Percentiles rank a stretch among this genome's conserved stretches.
These are phyloP conservation scores for Diaporthe nobilis DNA, from an alignment of 2,329 filamentous ascomycete species.

Conservation along the genomic window DNA sequence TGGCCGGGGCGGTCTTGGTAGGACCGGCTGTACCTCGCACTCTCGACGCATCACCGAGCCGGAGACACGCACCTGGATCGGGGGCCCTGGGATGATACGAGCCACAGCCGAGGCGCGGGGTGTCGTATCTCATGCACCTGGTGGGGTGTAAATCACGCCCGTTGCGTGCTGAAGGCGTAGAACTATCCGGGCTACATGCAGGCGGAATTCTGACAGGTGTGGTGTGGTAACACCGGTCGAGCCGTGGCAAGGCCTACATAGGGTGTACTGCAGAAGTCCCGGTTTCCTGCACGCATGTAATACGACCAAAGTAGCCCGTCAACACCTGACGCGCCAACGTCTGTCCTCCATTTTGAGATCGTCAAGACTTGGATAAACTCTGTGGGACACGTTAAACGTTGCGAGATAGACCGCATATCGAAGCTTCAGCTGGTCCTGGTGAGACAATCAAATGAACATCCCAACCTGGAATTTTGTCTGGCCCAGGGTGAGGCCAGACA, in stretches of 20 bases:
- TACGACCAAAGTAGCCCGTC: neutral
- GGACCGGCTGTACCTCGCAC: neutral
- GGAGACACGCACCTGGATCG: neutral
- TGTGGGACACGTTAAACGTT: neutral
- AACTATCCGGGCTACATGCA: neutral
- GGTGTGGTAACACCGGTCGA: neutral
- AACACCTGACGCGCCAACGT: neutral
- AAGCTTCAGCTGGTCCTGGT: neutral
- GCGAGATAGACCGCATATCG: neutral
- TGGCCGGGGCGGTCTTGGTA: neutral
- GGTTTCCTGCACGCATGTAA: slow-evolving; percentile 10
- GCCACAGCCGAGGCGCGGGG: neutral
- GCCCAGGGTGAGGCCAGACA: neutral
- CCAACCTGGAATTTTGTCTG: neutral
- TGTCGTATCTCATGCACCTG: neutral
- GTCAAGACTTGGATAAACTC: neutral
- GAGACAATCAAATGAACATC: neutral
- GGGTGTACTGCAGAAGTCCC: neutral
- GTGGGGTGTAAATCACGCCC: neutral
- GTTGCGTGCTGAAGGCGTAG: neutral
- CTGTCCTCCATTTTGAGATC: neutral
- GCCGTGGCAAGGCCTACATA: neutral
- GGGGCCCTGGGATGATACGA: neutral
- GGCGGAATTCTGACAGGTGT: neutral
- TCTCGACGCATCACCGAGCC: neutral